phyloP scores from a whole-genome alignment of 805 yeast species.

The Candida nanaspora region DNA sequence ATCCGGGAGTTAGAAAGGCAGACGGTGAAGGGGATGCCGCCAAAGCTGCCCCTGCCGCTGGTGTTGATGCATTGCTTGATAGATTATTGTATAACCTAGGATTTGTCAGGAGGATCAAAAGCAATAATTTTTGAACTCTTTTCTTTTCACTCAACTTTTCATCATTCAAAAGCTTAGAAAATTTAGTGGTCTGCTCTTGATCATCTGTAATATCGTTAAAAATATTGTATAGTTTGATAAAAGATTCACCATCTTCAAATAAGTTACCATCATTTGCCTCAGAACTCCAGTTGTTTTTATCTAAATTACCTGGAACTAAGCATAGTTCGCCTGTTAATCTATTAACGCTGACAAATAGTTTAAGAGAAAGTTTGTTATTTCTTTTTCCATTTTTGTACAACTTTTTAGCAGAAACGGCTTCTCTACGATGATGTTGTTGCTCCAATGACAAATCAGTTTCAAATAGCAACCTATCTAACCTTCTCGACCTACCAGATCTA shows the following conservation, averaged over 20 bases:
- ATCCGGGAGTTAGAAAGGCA: neutral
- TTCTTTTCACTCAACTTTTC: constrained; percentile 7
- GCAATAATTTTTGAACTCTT: constrained; percentile 17
- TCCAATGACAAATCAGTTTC: constrained; percentile 17
- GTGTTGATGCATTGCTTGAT: too few species aligned
- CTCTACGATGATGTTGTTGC: constrained; percentile 19
- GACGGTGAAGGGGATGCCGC: constrained; percentile 6
- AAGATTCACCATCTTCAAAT: constrained; percentile 22
- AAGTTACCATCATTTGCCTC: constrained; percentile 26
- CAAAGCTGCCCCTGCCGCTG: too few species aligned
- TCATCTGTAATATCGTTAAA: constrained; percentile 7
- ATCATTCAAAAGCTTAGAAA: constrained; percentile 7
- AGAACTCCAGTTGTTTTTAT: constrained; percentile 25
- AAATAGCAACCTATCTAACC: constrained; percentile 22
- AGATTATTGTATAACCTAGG: constrained; percentile 6
- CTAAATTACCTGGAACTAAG: constrained; percentile 26
- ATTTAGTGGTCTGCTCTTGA: constrained; percentile 1
- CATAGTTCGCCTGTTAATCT: constrained; percentile 27
- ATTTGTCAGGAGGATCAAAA: constrained; percentile 20
- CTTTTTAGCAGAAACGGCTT: constrained; percentile 16
- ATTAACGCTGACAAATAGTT: constrained; percentile 21
- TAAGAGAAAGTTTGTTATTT: constrained; percentile 13
- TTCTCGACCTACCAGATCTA: constrained; percentile 24
- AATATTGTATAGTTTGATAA: constrained; percentile 14
- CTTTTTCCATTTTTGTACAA: constrained; percentile 19